Evolutionary conservation across 148 eudicot species (phyloP).

Genomic region (Oxyria digyna): DNA sequence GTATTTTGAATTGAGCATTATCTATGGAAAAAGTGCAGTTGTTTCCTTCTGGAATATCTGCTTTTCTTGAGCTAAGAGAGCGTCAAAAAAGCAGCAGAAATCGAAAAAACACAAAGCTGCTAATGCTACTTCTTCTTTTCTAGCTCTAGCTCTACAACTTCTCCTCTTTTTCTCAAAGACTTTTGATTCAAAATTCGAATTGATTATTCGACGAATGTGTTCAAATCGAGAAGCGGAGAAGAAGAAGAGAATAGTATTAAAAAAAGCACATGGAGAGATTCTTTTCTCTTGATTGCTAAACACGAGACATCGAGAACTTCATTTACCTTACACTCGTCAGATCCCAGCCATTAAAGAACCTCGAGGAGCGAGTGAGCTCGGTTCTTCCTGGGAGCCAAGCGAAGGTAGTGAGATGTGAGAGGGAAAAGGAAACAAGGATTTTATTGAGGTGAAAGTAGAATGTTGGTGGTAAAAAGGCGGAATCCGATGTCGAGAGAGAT

Average conservation of each 20-base stretch:
- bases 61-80: slow-evolving; percentile 2
- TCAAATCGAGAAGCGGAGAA: slow-evolving; percentile 1
- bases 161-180: not conserved
- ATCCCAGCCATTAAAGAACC: not conserved
- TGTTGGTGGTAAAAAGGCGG: not conserved
- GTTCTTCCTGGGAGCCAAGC: not conserved
- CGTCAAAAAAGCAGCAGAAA: slow-evolving; percentile 5
- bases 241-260: not conserved
- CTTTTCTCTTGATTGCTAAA: not conserved
- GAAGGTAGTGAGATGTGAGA: not conserved
- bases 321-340: not conserved
- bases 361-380: slow-evolving; percentile 2
- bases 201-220: not conserved
- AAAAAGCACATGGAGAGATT: not conserved
- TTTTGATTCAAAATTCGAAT: not conserved
- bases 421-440: not conserved
- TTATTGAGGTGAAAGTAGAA: not conserved
- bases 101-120: slow-evolving; percentile 6
- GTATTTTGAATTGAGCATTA: not conserved
- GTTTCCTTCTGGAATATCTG: slow-evolving; percentile 6
- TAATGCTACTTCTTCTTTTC: not conserved
- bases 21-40: slow-evolving; percentile 2
- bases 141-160: not conserved
- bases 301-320: slow-evolving; percentile 4
- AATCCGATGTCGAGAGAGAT: not conserved